These are phyloP conservation scores for Rhizoclosmatium sp. DNA, from an alignment of 192 early-diverging fungal genomes.

Conservation along the genomic window DNA sequence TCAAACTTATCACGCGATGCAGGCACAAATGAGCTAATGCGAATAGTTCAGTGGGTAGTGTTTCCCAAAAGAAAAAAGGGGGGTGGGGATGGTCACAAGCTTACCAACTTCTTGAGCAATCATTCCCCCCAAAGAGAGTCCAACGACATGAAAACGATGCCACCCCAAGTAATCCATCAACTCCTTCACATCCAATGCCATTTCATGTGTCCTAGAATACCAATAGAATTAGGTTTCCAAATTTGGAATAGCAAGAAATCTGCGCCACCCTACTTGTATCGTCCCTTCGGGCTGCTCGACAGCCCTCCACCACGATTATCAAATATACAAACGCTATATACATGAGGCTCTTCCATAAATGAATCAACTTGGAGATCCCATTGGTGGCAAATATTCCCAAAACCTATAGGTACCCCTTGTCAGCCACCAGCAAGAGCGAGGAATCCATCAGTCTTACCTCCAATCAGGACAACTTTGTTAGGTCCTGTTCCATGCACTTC, in stretches of 20 bases:
- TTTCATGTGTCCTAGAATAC: constrained; percentile 40
- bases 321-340: constrained; percentile 45
- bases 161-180: constrained; percentile 41
- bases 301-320: constrained; percentile 53
- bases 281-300: constrained; percentile 38
- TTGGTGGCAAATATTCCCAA: constrained; percentile 46
- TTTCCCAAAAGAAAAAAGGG: neutral
- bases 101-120: constrained; percentile 41
- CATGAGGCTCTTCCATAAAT: constrained; percentile 28
- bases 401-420: constrained; percentile 23
- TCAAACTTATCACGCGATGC: constrained; percentile 59
- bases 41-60: neutral
- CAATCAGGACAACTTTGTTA: constrained; percentile 30
- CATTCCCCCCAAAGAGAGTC: constrained; percentile 48
- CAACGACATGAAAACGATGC: constrained; percentile 48
- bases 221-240: neutral
- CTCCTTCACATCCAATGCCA: constrained; percentile 49
- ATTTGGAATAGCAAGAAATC: neutral
- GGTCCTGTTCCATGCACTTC: constrained; percentile 43
- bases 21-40: constrained; percentile 34
- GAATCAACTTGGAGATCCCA: constrained; percentile 43
- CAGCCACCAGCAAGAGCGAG: neutral
- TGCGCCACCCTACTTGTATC: constrained; percentile 26
- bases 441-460: constrained; percentile 16
- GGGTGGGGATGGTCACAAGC: neutral